Percentiles rank a stretch among this genome's conserved stretches.
Evolutionary conservation across 192 early-diverging fungal genomes (phyloP).

Genomic region (Piromyces sp.): DNA sequence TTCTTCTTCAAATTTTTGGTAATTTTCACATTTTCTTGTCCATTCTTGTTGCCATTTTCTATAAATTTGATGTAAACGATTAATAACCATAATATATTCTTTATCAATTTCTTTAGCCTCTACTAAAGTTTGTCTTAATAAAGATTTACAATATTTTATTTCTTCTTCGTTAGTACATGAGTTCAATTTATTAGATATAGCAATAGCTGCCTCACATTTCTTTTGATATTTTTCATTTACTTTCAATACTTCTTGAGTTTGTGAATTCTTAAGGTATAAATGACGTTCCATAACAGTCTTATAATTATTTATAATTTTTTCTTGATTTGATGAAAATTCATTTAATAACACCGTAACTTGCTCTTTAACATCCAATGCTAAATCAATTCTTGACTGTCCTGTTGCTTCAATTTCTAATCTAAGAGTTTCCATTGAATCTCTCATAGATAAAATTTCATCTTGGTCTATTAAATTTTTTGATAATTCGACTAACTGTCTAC

Average conservation of each 20-base stretch:
- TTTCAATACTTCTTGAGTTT: constrained; percentile 17
- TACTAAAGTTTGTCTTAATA: constrained; percentile 16
- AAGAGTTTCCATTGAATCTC: constrained; percentile 26
- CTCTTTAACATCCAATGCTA: constrained; percentile 23
- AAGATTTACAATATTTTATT: constrained; percentile 16
- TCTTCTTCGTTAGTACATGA: constrained; percentile 10
- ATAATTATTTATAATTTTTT: constrained; percentile 5
- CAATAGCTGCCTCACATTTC: constrained; percentile 18
- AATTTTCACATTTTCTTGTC: constrained; percentile 12
- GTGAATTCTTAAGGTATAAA: constrained; percentile 19
- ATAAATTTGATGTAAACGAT: constrained; percentile 22
- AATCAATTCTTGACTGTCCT: constrained; percentile 19
- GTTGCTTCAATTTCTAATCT: constrained; percentile 21
- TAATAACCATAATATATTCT: constrained; percentile 21
- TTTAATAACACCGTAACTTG: constrained; percentile 3
- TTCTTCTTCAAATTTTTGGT: constrained; percentile 46
- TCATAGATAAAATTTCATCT: constrained; percentile 34
- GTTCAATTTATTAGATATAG: constrained; percentile 4
- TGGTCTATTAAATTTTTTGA: constrained; percentile 23
- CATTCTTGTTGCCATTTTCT: constrained; percentile 24
- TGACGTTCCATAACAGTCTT: constrained; percentile 21
- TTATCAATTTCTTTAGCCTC: constrained; percentile 20
- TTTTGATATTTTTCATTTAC: constrained; percentile 21
- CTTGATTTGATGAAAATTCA: not conserved
- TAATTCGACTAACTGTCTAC: constrained; percentile 23